phyloP scores from a whole-genome alignment of 805 yeast genomes.

The Candida oleophila region DNA sequence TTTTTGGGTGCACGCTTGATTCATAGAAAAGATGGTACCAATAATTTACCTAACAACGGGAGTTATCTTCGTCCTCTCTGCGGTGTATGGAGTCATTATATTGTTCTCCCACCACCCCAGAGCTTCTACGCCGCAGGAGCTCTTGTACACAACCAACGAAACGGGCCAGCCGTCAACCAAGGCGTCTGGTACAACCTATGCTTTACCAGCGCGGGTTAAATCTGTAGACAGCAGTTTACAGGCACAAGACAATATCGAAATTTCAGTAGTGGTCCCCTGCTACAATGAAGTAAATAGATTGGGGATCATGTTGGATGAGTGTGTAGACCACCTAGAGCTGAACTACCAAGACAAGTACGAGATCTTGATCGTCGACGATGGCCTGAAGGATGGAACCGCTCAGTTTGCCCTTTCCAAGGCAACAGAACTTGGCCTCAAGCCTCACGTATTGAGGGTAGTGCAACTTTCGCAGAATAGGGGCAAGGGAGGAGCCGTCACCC shows the following conservation, averaged over 20 bases:
- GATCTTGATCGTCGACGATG: constrained; percentile 87
- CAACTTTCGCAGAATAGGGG: constrained; percentile 18
- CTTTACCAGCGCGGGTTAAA: constrained; percentile 31
- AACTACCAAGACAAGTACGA: constrained; percentile 53
- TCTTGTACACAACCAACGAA: constrained; percentile 51
- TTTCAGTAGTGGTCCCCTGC: constrained; percentile 90
- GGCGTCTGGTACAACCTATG: constrained; percentile 20
- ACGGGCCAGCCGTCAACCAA: neutral
- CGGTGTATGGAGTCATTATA: constrained; percentile 41
- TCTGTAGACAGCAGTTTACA: constrained; percentile 9
- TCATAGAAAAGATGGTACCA: neutral
- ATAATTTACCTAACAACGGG: neutral
- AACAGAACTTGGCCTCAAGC: constrained; percentile 42
- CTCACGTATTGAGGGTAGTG: constrained; percentile 70
- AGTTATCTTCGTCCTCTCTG: constrained; percentile 6
- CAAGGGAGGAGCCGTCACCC: constrained; percentile 88
- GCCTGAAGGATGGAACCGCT: constrained; percentile 79
- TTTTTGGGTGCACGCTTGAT: too few species aligned
- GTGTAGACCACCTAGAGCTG: constrained; percentile 51
- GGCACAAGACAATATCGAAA: constrained; percentile 40
- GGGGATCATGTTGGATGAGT: constrained; percentile 67
- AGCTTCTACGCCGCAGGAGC: constrained; percentile 50
- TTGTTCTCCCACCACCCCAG: constrained; percentile 67
- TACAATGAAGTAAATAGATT: constrained; percentile 81
- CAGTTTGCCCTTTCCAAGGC: constrained; percentile 68